Base-by-base conservation (phyloP, 2,329 filamentous ascomycete genomes). In the Lachnum nothofagi region DNA sequence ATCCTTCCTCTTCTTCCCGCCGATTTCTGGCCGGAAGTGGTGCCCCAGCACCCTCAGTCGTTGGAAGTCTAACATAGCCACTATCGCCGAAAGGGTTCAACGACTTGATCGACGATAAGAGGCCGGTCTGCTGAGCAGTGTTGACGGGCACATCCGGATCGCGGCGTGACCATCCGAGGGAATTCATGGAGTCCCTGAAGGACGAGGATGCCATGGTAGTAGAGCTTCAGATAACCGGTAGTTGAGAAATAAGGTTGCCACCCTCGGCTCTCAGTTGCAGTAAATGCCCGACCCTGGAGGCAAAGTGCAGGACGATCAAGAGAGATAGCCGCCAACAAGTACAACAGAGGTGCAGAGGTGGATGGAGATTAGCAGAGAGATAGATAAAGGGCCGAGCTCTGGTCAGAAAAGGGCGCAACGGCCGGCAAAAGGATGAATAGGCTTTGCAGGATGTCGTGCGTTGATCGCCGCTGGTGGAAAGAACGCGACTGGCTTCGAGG, bases 151-250 rank as follows among this genome's bases (percentile, higher is more conserved):
- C 73, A 63, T 94, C 87, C 57, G 80, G 69, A 50, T 90, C 85
- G 64, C 91, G 82, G 61, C 91, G 86, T 64, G 88, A 88, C 93
- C 93, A 97, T 53, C 93, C 93, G 63, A 97, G 72, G 51, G 89
- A 93, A 75, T 88, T 94, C 77, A 97, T 90, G 19, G 88, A 94
- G 70, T 96, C 89, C 67, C 91, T 83, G 70, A 98, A 97, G 40
- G 88, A 88, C 59, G 83, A 76, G 58, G 90, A 91, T 53, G 91
- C 86, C 91, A 95, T 95, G 55, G 52, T 46, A 16, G 44, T 34
- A 24, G 27, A 47, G 42, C 35, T 38, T 24, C 41, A 48, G 42
- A 51, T 42, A 33, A 40, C 40, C 55, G 59, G 60, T 48, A 58
- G 54, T 58, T 58, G 20, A 47, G 39, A 34, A 42, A 51, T 51